A percentile compares a stretch with the other conserved stretches of the same genome.
These are phyloP conservation scores for Dioscorea alata DNA, from an alignment of 106 monocot species.

Conservation along the genomic window DNA sequence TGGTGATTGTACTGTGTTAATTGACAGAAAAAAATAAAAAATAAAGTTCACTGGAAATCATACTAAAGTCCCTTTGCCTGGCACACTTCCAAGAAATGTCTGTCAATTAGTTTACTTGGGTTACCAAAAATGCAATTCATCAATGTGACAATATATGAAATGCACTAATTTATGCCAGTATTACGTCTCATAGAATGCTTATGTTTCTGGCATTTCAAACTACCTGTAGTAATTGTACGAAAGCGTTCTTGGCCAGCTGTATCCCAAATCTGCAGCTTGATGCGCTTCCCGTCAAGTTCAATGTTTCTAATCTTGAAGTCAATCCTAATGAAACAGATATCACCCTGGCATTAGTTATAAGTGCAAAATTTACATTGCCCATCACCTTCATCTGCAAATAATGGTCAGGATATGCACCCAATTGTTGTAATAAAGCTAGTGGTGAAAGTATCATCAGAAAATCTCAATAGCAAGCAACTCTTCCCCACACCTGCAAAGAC, in stretches of 20 bases:
- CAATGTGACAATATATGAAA: no score
- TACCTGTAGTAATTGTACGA: conserved; percentile 73
- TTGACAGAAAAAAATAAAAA: no score
- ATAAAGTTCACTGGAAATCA: no score
- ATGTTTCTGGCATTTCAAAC: no score
- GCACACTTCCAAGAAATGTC: no score
- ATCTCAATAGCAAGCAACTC: conserved; percentile 77
- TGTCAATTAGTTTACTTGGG: no score
- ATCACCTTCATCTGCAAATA: no score
- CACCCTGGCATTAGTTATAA: not conserved
- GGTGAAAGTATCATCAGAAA: conserved; percentile 79
- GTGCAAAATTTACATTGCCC: not conserved
- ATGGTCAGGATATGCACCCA: conserved; percentile 23
- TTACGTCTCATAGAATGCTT: no score
- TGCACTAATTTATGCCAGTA: no score
- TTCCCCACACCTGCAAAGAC: conserved; percentile 55
- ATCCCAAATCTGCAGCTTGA: conserved; percentile 77
- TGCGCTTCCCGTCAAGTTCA: conserved; percentile 71
- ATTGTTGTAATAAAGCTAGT: conserved; percentile 83
- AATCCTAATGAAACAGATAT: conserved; percentile 24
- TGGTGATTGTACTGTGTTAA: no score
- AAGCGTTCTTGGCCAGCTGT: conserved; percentile 74
- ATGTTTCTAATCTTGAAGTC: conserved; percentile 78
- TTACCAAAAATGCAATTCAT: no score
- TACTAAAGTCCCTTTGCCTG: no score